These are phyloP conservation scores for Drosera spatulata DNA, from an alignment of 179 eudicot species.

Conservation along the genomic window DNA sequence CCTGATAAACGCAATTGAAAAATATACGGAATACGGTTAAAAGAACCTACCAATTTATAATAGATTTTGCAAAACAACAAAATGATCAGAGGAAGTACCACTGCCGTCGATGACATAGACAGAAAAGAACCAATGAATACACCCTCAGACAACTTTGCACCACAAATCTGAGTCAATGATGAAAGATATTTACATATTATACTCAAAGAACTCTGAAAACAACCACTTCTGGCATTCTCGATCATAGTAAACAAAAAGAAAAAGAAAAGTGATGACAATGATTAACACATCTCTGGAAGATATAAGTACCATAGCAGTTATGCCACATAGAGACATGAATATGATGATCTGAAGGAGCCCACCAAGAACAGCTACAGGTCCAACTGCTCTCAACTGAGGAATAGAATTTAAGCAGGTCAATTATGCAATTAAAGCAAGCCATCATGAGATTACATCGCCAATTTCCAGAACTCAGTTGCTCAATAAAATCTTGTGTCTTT, in stretches of 20 bases:
- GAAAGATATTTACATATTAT: conserved; percentile 1
- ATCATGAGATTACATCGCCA: background rate
- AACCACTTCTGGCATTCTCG: too few relatives aligned
- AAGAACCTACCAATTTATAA: conserved; percentile 5
- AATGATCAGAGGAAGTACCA: conserved; percentile 33
- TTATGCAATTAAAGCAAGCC: background rate
- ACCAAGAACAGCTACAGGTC: conserved; percentile 95
- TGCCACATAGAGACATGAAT: conserved; percentile 76
- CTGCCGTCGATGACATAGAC: conserved; percentile 98
- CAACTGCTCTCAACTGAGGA: conserved; percentile 87
- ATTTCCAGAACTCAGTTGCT: background rate
- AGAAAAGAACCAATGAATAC: conserved; percentile 92
- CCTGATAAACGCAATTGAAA: conserved; percentile 29
- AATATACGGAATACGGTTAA: background rate
- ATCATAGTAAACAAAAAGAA: too few relatives aligned
- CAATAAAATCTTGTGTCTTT: background rate
- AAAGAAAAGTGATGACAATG: background rate
- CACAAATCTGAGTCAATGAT: conserved; percentile 50
- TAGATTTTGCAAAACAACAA: conserved; percentile 2
- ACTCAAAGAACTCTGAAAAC: too few relatives aligned
- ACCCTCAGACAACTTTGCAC: conserved; percentile 94
- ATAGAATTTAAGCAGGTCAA: conserved; percentile 9
- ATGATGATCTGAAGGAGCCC: conserved; percentile 85
- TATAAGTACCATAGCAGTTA: conserved; percentile 67
- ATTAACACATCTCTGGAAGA: background rate